Conservation (phyloP, 1,284 basidiomycete genomes). For the Sporisorium scitamineum region DNA sequence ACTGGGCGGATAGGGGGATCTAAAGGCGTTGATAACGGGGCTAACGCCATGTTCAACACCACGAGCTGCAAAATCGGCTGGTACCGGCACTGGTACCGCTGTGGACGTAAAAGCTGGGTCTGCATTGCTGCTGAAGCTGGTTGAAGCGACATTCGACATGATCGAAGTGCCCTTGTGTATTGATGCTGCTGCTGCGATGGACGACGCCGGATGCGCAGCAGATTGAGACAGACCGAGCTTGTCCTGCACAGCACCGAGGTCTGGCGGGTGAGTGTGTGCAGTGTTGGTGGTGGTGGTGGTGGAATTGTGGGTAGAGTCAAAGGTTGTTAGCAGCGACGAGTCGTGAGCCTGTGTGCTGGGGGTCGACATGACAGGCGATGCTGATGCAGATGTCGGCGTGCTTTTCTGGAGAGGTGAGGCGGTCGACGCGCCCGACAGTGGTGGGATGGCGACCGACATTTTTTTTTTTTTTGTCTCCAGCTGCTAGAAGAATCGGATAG, state of each 20-base stretch:
- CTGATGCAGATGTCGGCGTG: background rate
- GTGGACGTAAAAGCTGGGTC: background rate
- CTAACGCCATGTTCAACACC: constrained; percentile 41
- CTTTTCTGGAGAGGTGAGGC: background rate
- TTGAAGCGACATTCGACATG: constrained; percentile 13
- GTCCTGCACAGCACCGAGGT: constrained; percentile 1
- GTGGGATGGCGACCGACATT: constrained; percentile 18
- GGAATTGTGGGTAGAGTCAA: constrained; percentile 6
- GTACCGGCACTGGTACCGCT: background rate
- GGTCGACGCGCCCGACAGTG: constrained; percentile 1
- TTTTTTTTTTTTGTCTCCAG: background rate
- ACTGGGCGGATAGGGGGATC: constrained; percentile 42
- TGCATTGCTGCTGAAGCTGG: background rate
- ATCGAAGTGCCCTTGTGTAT: background rate
- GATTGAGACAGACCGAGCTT: constrained; percentile 13
- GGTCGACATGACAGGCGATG: constrained; percentile 15
- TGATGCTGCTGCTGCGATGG: constrained; percentile 1
- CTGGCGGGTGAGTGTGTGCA: background rate
- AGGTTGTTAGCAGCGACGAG: constrained; percentile 29
- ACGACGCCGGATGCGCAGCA: constrained; percentile 1
- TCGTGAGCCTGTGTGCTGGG: constrained; percentile 17
- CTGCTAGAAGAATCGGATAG: background rate
- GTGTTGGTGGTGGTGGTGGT: background rate
- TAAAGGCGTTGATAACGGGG: constrained; percentile 32
- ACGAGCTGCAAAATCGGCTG: constrained; percentile 1